Percentiles rank a stretch among this genome's conserved stretches.
Evolutionary conservation across 2,329 filamentous ascomycete genomes (phyloP).

Genomic region (Hyphodiscus sp.): DNA sequence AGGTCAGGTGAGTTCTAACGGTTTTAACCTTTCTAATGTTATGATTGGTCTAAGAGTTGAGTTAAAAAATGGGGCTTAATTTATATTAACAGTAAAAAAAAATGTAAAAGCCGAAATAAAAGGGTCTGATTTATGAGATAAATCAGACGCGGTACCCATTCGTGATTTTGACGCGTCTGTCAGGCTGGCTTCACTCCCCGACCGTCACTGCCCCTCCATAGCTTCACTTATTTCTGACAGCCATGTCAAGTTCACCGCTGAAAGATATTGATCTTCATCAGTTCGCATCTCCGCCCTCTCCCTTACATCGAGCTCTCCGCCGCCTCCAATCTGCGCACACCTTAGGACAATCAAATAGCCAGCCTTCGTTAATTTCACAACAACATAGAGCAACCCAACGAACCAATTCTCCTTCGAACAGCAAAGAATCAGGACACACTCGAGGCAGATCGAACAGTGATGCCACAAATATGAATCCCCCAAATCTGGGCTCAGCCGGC

Average conservation of each 20-base stretch:
- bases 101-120: too few relatives aligned
- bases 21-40: too few relatives aligned
- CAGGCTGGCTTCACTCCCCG: background rate
- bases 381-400: conserved; percentile 46
- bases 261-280: conserved; percentile 13
- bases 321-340: conserved; percentile 72
- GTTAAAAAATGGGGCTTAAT: too few relatives aligned
- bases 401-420: conserved; percentile 10
- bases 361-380: conserved; percentile 55
- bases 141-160: too few relatives aligned
- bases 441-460: conserved; percentile 69
- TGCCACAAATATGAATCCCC: conserved; percentile 41
- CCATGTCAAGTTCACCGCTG: conserved; percentile 9
- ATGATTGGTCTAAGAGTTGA: too few relatives aligned
- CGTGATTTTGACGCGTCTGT: background rate
- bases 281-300: conserved; percentile 18
- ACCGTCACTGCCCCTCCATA: background rate
- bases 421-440: conserved; percentile 27
- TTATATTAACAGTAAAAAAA: too few relatives aligned
- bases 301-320: conserved; percentile 59
- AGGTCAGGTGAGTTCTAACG: too few relatives aligned
- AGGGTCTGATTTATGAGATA: too few relatives aligned
- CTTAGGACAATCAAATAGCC: conserved; percentile 47
- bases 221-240: background rate
- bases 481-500: conserved; percentile 34